Base-by-base conservation (phyloP, 78 protist genomes). In the Tieghemostelium lacteum region DNA sequence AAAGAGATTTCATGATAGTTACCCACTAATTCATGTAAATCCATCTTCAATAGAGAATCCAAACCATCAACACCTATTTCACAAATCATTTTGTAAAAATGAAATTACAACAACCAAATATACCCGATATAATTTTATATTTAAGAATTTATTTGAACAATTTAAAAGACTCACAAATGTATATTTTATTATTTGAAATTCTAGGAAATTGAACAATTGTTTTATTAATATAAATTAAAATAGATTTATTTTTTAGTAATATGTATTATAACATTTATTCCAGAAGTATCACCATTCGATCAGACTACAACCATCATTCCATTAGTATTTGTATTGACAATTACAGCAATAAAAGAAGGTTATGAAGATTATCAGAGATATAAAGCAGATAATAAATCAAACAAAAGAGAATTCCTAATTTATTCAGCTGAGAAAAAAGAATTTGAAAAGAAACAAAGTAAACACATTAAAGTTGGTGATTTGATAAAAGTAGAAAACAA, bases 201-300 rank as follows among this genome's bases (percentile, higher is more conserved):
- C 6, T 24, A 12, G 36, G 5, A 65, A 78, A 8, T 69, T 86
- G 5, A 87, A 6, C 52, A 45, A 6, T 45, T 45, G 10, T 45
- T 45, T 45, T 45, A 10, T 14, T 14, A 14, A 45, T 45, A 14
- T 45, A 45, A 6, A 45, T 45, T 26, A 29, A 67, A 14, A 67
- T 29, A 94, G 57, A 1, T 89, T 33, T 94, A 94, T 55, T 94
- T 94, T 40, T 49, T 94, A 4, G 7, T 94, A 26, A 89, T 94
- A 14, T 63, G 78, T 52, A n/a, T 75, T 39, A 49, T 89, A 22
- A 86, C 70, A 50, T 55, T 66, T 0, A 66, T 83, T 14, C 85
- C 89, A 1, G 49, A 26, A 28, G 58, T 77, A 2, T 89, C 96
- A 19, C 85, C 93, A 8, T 33, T 92, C 12, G 28, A 4, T 19